Evolutionary conservation across 2,329 filamentous ascomycete species (phyloP).

Genomic region (Neopestalotiopsis clavispora): DNA sequence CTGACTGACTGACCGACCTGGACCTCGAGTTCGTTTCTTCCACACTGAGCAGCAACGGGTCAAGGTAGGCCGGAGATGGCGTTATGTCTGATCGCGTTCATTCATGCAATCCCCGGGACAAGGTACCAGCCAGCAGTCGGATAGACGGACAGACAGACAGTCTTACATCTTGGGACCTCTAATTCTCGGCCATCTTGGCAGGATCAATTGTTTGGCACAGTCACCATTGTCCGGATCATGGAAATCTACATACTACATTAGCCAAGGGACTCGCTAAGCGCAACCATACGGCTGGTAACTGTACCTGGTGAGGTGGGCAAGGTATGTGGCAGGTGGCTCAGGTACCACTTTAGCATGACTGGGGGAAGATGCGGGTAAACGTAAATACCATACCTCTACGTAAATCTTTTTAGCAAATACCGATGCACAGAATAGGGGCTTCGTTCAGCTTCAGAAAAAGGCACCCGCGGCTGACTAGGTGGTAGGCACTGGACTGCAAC

Average conservation of each 20-base stretch:
- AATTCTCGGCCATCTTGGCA: conserved; percentile 1
- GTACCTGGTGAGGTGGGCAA: neutral
- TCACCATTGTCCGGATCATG: neutral
- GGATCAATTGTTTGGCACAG: neutral
- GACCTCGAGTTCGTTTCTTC: neutral
- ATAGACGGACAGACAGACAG: neutral
- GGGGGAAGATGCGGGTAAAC: no score
- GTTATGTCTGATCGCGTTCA: no score
- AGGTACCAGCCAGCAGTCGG: no score
- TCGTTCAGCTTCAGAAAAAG: neutral
- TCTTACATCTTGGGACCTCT: neutral
- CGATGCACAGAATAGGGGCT: neutral
- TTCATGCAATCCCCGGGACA: no score
- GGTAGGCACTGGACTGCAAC: neutral
- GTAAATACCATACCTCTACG: no score
- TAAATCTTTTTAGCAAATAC: neutral
- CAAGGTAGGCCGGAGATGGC: neutral
- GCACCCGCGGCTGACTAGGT: neutral
- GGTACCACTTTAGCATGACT: no score
- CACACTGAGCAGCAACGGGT: neutral
- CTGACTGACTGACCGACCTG: neutral
- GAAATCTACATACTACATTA: neutral
- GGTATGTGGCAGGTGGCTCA: no score
- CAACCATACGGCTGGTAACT: neutral
- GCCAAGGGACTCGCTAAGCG: neutral